Evolutionary conservation across 441 rosid species (phyloP).

Genomic region (Hura crepitans): DNA sequence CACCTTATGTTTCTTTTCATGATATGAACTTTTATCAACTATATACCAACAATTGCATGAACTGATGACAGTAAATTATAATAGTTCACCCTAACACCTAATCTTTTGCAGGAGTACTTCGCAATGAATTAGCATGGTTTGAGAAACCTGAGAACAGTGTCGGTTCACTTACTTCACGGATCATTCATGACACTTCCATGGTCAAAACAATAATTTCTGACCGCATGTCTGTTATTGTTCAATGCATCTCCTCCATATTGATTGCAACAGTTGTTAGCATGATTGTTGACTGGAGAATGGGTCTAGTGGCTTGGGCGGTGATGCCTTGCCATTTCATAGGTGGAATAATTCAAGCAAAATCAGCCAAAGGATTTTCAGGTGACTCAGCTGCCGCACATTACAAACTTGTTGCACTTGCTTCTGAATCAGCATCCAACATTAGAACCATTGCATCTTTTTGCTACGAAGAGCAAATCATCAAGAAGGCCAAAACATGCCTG

Average conservation of each 20-base stretch:
- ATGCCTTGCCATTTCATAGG: slow-evolving; percentile 86
- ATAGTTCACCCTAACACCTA: slow-evolving; percentile 8
- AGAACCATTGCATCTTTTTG: slow-evolving; percentile 62
- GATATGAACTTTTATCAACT: neutral
- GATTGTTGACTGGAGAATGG: slow-evolving; percentile 58
- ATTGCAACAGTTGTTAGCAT: slow-evolving; percentile 61
- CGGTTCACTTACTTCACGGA: slow-evolving; percentile 46
- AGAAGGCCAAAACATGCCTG: slow-evolving; percentile 39
- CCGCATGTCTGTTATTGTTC: slow-evolving; percentile 65
- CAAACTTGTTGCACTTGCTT: slow-evolving; percentile 47
- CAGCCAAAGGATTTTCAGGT: slow-evolving; percentile 59
- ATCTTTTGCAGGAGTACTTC: slow-evolving; percentile 41
- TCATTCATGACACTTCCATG: slow-evolving; percentile 55
- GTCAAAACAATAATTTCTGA: slow-evolving; percentile 62
- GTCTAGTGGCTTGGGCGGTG: slow-evolving; percentile 74
- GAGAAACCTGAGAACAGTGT: slow-evolving; percentile 54
- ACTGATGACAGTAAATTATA: neutral
- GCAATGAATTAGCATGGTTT: slow-evolving; percentile 60
- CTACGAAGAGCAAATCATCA: slow-evolving; percentile 52
- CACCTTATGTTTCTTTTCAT: neutral
- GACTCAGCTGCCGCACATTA: slow-evolving; percentile 51
- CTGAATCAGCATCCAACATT: slow-evolving; percentile 55
- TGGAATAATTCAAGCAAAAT: slow-evolving; percentile 63
- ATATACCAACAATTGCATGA: neutral
- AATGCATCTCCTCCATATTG: slow-evolving; percentile 59